phyloP scores from a whole-genome alignment of 108 stramenopile genomes.

The Nitzschia palea region DNA sequence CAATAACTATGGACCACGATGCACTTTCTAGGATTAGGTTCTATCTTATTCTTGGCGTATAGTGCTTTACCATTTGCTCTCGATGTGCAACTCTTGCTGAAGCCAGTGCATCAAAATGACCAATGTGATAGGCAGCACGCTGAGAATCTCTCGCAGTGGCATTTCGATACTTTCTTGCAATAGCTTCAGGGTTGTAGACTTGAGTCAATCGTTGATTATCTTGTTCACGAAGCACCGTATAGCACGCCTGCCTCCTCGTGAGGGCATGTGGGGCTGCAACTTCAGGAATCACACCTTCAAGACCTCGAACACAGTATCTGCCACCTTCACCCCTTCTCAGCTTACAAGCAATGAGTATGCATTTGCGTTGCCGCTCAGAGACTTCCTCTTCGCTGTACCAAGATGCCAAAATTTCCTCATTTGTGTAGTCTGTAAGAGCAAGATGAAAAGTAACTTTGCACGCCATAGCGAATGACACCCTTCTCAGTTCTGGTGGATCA shows the following conservation, averaged over 20 bases:
- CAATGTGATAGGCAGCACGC: background rate
- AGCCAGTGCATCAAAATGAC: background rate
- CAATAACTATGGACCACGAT: conserved; percentile 12
- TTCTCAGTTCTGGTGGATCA: too few relatives aligned
- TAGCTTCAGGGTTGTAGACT: background rate
- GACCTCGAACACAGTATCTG: background rate
- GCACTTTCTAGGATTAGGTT: background rate
- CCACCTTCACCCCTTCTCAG: background rate
- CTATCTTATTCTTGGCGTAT: background rate
- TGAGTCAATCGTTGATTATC: background rate
- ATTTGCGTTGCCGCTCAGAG: background rate
- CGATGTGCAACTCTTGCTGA: background rate
- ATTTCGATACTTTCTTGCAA: background rate
- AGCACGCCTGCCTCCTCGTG: background rate
- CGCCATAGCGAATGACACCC: background rate
- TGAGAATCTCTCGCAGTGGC: background rate
- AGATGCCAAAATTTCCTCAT: background rate
- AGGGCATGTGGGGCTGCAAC: background rate
- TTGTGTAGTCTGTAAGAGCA: background rate
- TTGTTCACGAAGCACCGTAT: background rate
- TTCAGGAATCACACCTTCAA: background rate
- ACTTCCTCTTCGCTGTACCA: background rate
- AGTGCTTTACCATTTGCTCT: background rate
- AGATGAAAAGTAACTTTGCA: background rate
- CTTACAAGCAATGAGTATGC: background rate